Conservation (phyloP, 2,329 filamentous ascomycete species). For the Exophiala sp. region DNA sequence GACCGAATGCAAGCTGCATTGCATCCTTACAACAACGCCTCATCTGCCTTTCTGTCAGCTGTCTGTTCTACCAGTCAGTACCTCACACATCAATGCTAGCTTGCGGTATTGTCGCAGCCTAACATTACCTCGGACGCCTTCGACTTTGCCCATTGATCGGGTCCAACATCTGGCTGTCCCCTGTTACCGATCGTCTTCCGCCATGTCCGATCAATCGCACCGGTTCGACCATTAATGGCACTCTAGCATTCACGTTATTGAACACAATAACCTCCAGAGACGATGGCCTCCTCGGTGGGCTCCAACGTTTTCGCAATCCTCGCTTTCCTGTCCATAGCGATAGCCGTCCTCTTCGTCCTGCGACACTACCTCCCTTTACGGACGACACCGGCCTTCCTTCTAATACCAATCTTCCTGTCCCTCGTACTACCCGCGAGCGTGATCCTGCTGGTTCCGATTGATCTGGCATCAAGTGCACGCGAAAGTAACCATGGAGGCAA, state of each 20-base stretch:
- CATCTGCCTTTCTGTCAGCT: too few relatives aligned
- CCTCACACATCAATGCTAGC: too few relatives aligned
- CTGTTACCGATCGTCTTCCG: background rate
- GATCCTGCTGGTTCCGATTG: conserved; percentile 87
- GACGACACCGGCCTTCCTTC: conserved; percentile 80
- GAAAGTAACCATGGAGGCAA: conserved; percentile 50
- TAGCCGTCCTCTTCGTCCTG: conserved; percentile 73
- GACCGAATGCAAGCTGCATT: too few relatives aligned
- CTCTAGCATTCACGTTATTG: background rate
- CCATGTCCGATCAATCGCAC: background rate
- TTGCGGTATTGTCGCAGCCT: background rate
- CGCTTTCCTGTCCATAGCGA: conserved; percentile 66
- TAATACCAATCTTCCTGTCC: conserved; percentile 92
- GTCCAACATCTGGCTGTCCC: background rate
- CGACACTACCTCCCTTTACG: conserved; percentile 87
- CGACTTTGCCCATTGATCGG: background rate
- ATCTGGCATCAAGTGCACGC: conserved; percentile 80
- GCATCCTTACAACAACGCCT: too few relatives aligned
- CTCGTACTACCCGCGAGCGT: conserved; percentile 87
- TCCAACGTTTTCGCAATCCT: conserved; percentile 72
- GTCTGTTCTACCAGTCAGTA: too few relatives aligned
- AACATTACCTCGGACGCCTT: background rate
- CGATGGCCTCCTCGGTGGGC: conserved; percentile 53
- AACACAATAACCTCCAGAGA: background rate
- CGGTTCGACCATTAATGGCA: conserved; percentile 1